Evolutionary conservation across 306 rosid species (phyloP), one percentile per base, ranked within the genome.

Genomic region (Lathyrus sativus): DNA sequence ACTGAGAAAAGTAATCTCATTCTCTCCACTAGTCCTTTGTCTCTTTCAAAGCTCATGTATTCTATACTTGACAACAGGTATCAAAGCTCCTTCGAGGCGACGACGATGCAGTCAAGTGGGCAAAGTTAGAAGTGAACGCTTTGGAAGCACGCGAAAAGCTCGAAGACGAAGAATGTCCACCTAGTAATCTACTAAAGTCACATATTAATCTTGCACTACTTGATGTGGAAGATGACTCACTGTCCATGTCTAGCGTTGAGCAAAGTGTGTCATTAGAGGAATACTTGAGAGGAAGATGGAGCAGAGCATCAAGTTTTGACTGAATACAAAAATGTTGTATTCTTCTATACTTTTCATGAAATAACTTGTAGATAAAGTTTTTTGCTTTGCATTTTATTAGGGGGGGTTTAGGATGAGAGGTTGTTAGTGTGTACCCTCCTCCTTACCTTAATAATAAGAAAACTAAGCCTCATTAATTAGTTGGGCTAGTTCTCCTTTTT

Each of bases 221-320:
- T 50, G 97, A 85, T 59, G 92, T 95, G 83, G 99, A 86, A 73
- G 96, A 90, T 71, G 96, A 95, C 81, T 85, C 92, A n/a, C 86
- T 83, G 85, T 90, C 99, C 78, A 68, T 85, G 74, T 84, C 90
- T 80, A 90, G 97, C 82, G 67, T 88, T 41, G 91, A 85, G 77
- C 99, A 88, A 15, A 79, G 79, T 51, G 82, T 90, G 63, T 84
- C 97, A 4, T 67, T 90, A 54, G 95, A 91, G 78, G 96, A 90
- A 76, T 95, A 95, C 75, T 73, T 95, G 76, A 81, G 77, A 81
- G 96, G 97, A 59, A 71, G 97, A 73, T 90, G 96, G 91, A 90
- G 99, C 85, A 91, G 91, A 26, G 82, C 92, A 62, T 90, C 99
- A 12, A 91, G 99, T 87, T 95, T 90, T 72, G 97, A 95, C 87